Percentiles rank a stretch among this genome's conserved stretches.
Evolutionary conservation across 495 filamentous ascomycete genomes (phyloP).

Genomic region (Antarctomyces pellizariae): DNA sequence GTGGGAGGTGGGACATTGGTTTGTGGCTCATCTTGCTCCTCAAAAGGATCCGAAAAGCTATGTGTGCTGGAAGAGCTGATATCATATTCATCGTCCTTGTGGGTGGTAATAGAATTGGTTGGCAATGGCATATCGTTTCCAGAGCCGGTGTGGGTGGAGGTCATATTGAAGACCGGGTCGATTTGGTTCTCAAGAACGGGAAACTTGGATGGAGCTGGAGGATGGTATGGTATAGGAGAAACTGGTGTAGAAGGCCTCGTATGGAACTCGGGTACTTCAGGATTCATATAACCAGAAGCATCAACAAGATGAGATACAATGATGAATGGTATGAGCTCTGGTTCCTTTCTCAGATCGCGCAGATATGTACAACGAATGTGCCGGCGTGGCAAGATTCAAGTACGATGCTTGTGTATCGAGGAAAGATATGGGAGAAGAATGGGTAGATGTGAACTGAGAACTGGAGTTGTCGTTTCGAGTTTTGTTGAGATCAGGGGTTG

Average conservation of each 20-base stretch:
- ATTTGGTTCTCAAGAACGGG: slow-evolving; percentile 50
- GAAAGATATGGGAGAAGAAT: slow-evolving; percentile 1
- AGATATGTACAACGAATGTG: slow-evolving; percentile 3
- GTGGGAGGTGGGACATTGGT: slow-evolving; percentile 1
- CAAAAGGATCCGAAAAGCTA: slow-evolving; percentile 12
- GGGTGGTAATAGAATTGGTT: not conserved
- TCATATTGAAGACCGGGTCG: slow-evolving; percentile 50
- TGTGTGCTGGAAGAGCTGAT: not conserved
- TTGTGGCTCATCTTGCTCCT: slow-evolving; percentile 6
- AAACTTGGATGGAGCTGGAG: slow-evolving; percentile 45
- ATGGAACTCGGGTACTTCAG: slow-evolving; percentile 40
- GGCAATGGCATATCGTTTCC: not conserved
- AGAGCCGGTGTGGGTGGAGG: slow-evolving; percentile 25
- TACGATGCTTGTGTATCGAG: not conserved
- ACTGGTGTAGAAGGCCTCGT: slow-evolving; percentile 48
- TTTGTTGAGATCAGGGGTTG: too few species aligned
- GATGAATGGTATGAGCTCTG: slow-evolving; percentile 2
- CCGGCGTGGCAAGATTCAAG: slow-evolving; percentile 1
- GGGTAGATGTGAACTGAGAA: slow-evolving; percentile 1
- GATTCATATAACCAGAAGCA: slow-evolving; percentile 28
- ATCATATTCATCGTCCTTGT: not conserved
- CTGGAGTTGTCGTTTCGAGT: not conserved
- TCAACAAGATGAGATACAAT: slow-evolving; percentile 6
- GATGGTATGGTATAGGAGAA: slow-evolving; percentile 45
- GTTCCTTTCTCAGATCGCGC: too few species aligned